Evolutionary conservation across 495 filamentous ascomycete genomes (phyloP), one percentile per base, ranked within the genome.

Genomic region (Aspergillus ellipticus): DNA sequence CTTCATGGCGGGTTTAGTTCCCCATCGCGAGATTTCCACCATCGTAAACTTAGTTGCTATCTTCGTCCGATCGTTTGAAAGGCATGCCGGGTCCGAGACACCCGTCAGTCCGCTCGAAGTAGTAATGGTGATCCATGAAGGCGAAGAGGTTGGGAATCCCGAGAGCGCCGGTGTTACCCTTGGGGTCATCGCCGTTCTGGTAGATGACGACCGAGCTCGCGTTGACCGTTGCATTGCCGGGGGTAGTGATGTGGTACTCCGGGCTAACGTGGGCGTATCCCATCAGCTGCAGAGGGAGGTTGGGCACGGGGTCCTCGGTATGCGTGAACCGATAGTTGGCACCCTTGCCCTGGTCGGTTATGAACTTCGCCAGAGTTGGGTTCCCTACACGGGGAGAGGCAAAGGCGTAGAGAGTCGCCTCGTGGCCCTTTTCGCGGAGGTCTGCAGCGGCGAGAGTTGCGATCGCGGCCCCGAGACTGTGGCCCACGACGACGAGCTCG

Each of bases 301-400:
- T 75, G 1, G 87, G 82, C 1, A 89, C 78, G 1, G 82, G 83
- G 70, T 90, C 87, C 60, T 83, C 70, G 22, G 57, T 61, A 63
- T 89, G 84, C 6, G 87, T 89, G 51, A 87, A 76, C 58, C 87
- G 83, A 66, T 71, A 87, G 62, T 82, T 84, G 21, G 61, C 67
- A 8, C 74, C 74, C 51, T 84, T 79, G n/a, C 64, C 60, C 1
- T 48, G 22, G 17, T 45, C 6, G 8, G 72, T 74, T 55, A 89
- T 74, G 62, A 74, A 82, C 33, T 71, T 59, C 54, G 75, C 79
- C 57, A 87, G 69, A n/a, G 71, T 68, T 1, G 57, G 42, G 61
- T 82, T 82, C 49, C 82, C 86, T 22, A 86, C 79, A 21, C 84
- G 83, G 7, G 87, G 87, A 24, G 82, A 74, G 55, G 85, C 87